Evolutionary conservation across 1,284 basidiomycete species (phyloP).

Genomic region (Singerocomus rubriflavus): DNA sequence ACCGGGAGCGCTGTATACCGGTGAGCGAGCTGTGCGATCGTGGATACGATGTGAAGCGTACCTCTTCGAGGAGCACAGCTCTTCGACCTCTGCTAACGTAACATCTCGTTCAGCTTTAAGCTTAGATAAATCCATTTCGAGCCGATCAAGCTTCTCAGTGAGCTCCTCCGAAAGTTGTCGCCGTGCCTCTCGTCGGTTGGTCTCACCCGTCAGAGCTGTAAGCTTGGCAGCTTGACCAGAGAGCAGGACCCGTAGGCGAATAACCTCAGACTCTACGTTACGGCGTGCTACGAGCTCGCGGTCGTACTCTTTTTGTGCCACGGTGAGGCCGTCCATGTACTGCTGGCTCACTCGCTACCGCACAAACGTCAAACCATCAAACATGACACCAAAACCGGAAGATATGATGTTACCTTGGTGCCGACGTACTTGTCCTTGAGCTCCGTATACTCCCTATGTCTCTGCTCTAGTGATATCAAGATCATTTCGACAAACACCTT

Average conservation of each 20-base stretch:
- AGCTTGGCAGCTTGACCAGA: conserved; percentile 88
- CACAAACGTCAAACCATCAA: conserved; percentile 4
- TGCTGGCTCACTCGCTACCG: conserved; percentile 81
- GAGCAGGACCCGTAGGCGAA: conserved; percentile 77
- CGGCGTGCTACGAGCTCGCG: conserved; percentile 82
- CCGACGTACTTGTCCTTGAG: conserved; percentile 81
- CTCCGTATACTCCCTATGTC: conserved; percentile 59
- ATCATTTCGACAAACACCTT: conserved; percentile 72
- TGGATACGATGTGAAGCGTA: conserved; percentile 29
- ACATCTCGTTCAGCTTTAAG: conserved; percentile 89
- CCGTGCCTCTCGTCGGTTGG: conserved; percentile 72
- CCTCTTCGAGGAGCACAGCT: conserved; percentile 75
- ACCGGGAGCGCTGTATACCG: conserved; percentile 23
- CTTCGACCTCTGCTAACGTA: conserved; percentile 89
- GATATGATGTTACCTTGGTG: conserved; percentile 61
- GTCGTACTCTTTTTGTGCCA: conserved; percentile 93
- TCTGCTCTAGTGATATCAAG: conserved; percentile 64
- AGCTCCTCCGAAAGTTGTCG: conserved; percentile 80
- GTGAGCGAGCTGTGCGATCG: conserved; percentile 20
- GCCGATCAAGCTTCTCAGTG: conserved; percentile 67
- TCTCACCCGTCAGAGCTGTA: conserved; percentile 78
- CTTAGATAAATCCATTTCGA: conserved; percentile 86
- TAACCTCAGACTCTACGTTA: conserved; percentile 91
- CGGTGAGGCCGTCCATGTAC: conserved; percentile 87
- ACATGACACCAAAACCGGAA: neutral